Base-by-base conservation (phyloP, 202 grass and related monocot species). In the Hordeum pubiflorum region DNA sequence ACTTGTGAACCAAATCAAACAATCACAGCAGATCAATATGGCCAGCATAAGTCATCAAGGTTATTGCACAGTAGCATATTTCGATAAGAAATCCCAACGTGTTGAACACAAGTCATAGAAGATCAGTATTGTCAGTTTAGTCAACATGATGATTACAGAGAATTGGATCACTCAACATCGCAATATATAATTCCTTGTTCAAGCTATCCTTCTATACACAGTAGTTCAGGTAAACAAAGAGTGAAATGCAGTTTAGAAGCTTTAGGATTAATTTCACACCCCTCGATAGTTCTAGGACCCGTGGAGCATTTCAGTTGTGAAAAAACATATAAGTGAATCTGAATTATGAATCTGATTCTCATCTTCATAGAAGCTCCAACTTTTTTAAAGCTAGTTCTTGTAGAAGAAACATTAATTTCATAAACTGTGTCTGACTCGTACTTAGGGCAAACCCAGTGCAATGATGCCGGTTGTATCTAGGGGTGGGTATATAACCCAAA, bases 291-390 rank as follows among this genome's bases (percentile, higher is more conserved):
- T 46, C 13, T 46, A 46, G 43, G 13, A 46, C 13, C 43, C 1
- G 43, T 15, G 13, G 13, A 0, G 43, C 43, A 46, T 15, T 46
- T 17, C 44, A 48, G 13, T 48, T 48, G 18, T 67, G 9, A 20
- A 21, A 39, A 67, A 67, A 41, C 65, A 69, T 69, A 43, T 58
- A 52, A 61, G 32, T 40, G 36, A 21, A 87, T 68, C n/a, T 60
- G 69, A 83, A 29, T 83, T 23, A 83, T 66, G 17, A 38, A 61
- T 41, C 29, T 50, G 7, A 9, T 75, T 69, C 10, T 6, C 18
- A 69, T 68, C 31, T 39, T 56, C 48, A 79, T 7, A 69, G 22
- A 21, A 39, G 4, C 14, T 4, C 70, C 20, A 71, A 34, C 26
- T 27, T 27, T 27, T 20, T 36, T 56, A 3, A 54, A 78, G 33